Evolutionary conservation across 768 basidiomycete species (phyloP), one percentile per base, ranked within the genome.

Genomic region (Mycena galopus): DNA sequence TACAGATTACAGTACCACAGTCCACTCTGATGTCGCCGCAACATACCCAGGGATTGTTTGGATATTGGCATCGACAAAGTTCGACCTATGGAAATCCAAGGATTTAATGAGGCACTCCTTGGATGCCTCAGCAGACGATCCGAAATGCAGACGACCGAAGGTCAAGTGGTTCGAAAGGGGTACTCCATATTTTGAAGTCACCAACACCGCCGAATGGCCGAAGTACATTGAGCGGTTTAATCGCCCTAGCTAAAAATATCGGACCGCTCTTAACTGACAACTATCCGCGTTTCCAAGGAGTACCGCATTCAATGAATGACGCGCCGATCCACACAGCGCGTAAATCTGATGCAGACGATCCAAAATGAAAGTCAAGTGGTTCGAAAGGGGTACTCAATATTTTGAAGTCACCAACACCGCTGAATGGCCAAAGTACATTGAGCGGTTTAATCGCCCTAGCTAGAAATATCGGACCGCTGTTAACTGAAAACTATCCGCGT

Each of bases 291-390:
- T 50, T 37, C 27, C 35, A 39, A 27, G 11, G 23, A 56, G 59
- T 51, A 56, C 30, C 17, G 67, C 51, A 56, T 69, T 63, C 44
- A 56, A 63, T 69, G 67, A 61, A 68, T 53, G 17, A 55, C 50
- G 51, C 39, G 23, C 11, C 60, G 59, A 35, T 17, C 25, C 25
- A 5, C 35, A 23, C 17, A n/a, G 23, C 25, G 25, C 23, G 37
- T 23, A 62, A 47, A 19, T 62, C 60, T 39, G 60, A 47, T n/a
- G n/a, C n/a, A n/a, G 50, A 25, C 25, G 50, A 27, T 6, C 44
- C 44, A 4, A 21, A 25, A 51, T 9, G 19, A 51, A 51, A 9
- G 12, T 4, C 50, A 11, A 23, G 23, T 25, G 5, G 3, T 27
- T 51, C 23, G 50, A 51, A 25, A 8, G 2, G 25, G 27, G 50